These are phyloP conservation scores for Anisodus acutangulus DNA, from an alignment of 257 asterid species.

Conservation along the genomic window DNA sequence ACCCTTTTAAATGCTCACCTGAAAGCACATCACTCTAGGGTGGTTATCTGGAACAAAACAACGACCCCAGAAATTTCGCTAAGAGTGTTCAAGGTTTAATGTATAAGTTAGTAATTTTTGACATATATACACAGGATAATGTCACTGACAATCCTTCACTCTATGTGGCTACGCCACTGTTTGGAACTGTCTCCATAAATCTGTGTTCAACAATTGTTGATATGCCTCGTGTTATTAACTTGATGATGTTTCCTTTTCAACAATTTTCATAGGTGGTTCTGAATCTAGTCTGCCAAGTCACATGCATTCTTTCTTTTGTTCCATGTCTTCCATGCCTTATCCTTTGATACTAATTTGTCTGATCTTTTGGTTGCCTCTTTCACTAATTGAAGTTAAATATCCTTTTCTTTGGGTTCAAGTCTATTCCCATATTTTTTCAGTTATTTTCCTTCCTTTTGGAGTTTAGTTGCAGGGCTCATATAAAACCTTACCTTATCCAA, in stretches of 20 bases:
- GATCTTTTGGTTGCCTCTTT: not conserved
- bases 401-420: not conserved
- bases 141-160: not conserved
- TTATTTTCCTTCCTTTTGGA: not conserved
- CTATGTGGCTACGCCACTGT: not conserved
- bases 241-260: not conserved
- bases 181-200: not conserved
- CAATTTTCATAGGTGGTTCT: not conserved
- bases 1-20: not conserved
- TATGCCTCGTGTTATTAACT: constrained; percentile 16
- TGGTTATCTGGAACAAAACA: not conserved
- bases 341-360: too few species aligned
- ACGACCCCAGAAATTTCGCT: not conserved
- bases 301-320: not conserved
- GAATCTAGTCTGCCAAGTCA: not conserved
- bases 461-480: not conserved
- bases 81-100: not conserved
- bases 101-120: not conserved
- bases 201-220: not conserved
- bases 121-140: not conserved
- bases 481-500: too few species aligned
- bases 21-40: not conserved
- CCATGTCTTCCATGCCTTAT: not conserved
- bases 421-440: not conserved
- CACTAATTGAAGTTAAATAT: not conserved